Evolutionary conservation across 1,284 basidiomycete species (phyloP), one percentile per base, ranked within the genome.

Genomic region (Puccinia polysora): DNA sequence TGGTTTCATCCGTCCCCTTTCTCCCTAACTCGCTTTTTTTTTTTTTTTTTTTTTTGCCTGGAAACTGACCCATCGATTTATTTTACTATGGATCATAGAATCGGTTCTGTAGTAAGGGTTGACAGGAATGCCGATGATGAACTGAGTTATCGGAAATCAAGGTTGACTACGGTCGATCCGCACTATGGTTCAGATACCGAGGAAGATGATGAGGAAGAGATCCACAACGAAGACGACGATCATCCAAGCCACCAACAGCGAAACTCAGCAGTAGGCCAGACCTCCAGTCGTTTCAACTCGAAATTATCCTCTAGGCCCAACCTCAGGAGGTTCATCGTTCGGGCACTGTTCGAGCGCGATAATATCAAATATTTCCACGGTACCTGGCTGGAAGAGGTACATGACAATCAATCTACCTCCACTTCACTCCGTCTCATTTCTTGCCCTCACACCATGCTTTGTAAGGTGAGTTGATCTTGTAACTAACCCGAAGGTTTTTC

Each of bases 161-260:
- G 45, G 36, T 49, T 63, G 25, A 63, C 38, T 8, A 40, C 25
- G 2, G 25, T 34, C 1, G 40, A 63, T 63, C n/a, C 20, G 8
- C 8, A 49, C 32, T 63, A 63, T 28, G 60, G 60, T 28, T 63
- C 60, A 43, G 60, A 63, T 49, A 63, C 60, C 5, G 60, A 63
- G 12, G 60, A 63, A 2, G 60, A 63, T 28, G 47, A 52, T 38
- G 56, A 58, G 28, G 56, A 58, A 1, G 7, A 55, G n/a, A 32
- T 32, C 12, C 4, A 55, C 23, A 32, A 55, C 36, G 25, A 55
- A 25, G 52, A 55, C 30, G 3, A 32, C 52, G 25, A 55, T 14
- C 25, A 20, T n/a, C n/a, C 1, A 5, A 32, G 8, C 4, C 10
- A 32, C n/a, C 52, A 28, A 28, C n/a, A 12, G 10, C 7, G 7